Evolutionary conservation across 2,329 filamentous ascomycete genomes (phyloP), one percentile per base, ranked within the genome.

Genomic region (Xylariaceae sp.): DNA sequence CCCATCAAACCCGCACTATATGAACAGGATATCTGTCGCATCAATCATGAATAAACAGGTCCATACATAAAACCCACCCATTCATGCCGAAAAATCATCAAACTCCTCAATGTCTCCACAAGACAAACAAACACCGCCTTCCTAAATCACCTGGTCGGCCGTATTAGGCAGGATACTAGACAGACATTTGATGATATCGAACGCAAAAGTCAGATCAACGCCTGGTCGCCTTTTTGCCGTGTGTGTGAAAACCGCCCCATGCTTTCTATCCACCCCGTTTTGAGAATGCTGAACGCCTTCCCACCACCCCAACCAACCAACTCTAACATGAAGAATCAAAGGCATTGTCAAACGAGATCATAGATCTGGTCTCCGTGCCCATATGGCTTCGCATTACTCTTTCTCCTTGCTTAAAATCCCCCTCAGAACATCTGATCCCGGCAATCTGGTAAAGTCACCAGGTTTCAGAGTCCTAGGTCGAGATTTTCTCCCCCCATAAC

Each of bases 171-270:
- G 34, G 44, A 58, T 51, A 58, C 44, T 18, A 8, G 17, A 18
- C 5, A 30, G 23, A 30, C 23, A 30, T 30, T 30, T 30, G 23
- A 57, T 61, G 23, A 57, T 61, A 49, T 42, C 42, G 42, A 35
- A 57, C 55, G 45, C 42, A 13, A 56, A 59, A 61, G 54, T 13
- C 57, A 59, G 59, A 52, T 13, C 57, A 59, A 61, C 37, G 44
- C 56, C 51, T 34, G 13, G 13, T 39, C 54, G 44, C 56, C 56
- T 13, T 17, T 17, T 15, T 44, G 35, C 35, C 39, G 4, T 30
- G 23, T 52, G 42, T 11, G 10, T 45, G 30, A 23, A 47, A 17
- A 23, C 30, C n/a, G 47, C 11, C 47, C 47, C 49, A 17, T 60
- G 45, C 48, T 48, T 34, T 59, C 44, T 55, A 54, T 53, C 56